Conservation (phyloP, 306 rosid genomes). For the Boehmeria nivea region DNA sequence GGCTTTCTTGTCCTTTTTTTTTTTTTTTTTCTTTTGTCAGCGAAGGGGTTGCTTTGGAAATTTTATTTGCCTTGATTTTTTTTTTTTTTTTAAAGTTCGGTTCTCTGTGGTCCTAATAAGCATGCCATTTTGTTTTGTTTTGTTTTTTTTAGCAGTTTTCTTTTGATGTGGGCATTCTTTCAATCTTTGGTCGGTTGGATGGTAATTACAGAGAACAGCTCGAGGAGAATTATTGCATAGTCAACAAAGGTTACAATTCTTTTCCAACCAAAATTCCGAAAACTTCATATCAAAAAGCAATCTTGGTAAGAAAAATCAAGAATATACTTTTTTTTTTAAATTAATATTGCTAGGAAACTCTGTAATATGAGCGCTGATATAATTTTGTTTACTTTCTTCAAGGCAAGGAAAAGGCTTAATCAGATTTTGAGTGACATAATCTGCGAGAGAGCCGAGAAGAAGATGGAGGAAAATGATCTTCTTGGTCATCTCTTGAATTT, state of each 20-base stretch:
- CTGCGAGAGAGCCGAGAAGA: constrained; percentile 55
- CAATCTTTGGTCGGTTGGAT: constrained; percentile 67
- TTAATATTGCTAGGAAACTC: no score
- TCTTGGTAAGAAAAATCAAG: constrained; percentile 47
- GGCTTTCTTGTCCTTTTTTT: no score
- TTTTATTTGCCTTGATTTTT: no score
- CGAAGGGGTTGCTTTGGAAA: no score
- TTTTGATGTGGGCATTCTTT: constrained; percentile 68
- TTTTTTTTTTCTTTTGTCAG: no score
- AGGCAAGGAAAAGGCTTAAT: constrained; percentile 73
- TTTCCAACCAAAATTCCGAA: constrained; percentile 64
- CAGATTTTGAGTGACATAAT: constrained; percentile 62
- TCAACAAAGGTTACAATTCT: constrained; percentile 85
- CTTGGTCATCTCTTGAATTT: constrained; percentile 56
- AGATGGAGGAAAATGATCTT: constrained; percentile 42
- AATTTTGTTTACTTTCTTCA: background rate
- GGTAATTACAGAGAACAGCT: constrained; percentile 45
- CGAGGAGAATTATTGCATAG: constrained; percentile 58
- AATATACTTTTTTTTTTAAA: no score
- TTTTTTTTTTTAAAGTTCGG: background rate
- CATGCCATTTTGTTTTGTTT: constrained; percentile 4
- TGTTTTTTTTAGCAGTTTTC: constrained; percentile 46
- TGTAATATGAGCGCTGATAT: no score
- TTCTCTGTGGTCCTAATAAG: constrained; percentile 6
- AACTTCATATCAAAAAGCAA: constrained; percentile 73